phyloP scores from a whole-genome alignment of 1,139 yeast genomes.

The Saccharomyces hybrid region DNA sequence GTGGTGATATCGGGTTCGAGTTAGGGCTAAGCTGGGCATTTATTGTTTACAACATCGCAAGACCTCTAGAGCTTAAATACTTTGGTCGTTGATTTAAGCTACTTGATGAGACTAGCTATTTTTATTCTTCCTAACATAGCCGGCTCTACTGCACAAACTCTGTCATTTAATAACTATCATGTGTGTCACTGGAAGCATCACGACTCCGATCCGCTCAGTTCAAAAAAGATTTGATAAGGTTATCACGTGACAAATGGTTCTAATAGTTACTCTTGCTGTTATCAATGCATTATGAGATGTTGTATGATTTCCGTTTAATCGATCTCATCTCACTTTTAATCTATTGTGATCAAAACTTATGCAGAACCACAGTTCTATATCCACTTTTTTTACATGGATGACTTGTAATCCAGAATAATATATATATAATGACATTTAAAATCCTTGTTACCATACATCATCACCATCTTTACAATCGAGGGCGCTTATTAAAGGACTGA shows the following conservation, averaged over 20 bases:
- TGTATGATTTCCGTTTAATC: not conserved
- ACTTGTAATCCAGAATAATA: not conserved
- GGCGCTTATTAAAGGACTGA: not conserved
- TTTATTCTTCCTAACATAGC: not conserved
- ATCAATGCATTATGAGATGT: not conserved
- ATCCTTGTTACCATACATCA: not conserved
- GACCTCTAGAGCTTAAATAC: slow-evolving; percentile 68
- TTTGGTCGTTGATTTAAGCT: slow-evolving; percentile 39
- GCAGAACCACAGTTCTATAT: not conserved
- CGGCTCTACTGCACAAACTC: not conserved
- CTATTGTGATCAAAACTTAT: not conserved
- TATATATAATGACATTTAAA: not conserved
- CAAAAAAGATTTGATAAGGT: not conserved
- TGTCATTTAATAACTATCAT: not conserved
- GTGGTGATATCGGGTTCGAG: slow-evolving; percentile 88
- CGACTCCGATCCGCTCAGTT: not conserved
- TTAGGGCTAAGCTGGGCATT: slow-evolving; percentile 65
- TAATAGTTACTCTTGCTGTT: not conserved
- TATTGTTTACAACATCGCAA: slow-evolving; percentile 48
- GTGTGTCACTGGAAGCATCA: not conserved
- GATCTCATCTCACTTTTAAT: not conserved
- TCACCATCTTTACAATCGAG: not conserved
- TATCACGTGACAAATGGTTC: not conserved
- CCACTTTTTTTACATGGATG: not conserved
- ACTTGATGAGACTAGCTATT: not conserved